These are phyloP conservation scores for Geotrichum bryndzae DNA, from an alignment of 1,139 yeast species.

Conservation along the genomic window DNA sequence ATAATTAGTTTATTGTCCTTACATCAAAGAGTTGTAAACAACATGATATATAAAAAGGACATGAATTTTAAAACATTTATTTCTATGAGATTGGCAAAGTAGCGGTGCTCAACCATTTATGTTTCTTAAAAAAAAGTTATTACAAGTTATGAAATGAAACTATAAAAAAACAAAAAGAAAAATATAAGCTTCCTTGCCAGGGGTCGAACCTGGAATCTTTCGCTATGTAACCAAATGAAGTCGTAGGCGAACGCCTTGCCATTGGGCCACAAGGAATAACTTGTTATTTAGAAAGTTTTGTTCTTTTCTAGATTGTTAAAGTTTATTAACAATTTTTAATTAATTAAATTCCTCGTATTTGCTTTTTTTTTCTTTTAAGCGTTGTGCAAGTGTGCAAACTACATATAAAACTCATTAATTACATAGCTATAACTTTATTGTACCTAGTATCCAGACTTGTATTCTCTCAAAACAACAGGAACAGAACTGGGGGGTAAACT, in stretches of 20 bases:
- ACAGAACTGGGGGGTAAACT: constrained; percentile 95
- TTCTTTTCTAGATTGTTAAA: no score
- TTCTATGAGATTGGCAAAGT: no score
- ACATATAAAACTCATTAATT: background rate
- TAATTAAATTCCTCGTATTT: no score
- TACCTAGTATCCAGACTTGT: constrained; percentile 48
- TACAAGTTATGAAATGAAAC: background rate
- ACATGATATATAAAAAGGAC: no score
- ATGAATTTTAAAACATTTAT: no score
- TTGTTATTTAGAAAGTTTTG: background rate
- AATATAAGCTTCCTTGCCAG: constrained; percentile 32
- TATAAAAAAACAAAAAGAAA: background rate
- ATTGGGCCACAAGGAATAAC: constrained; percentile 29
- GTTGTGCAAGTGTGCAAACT: background rate
- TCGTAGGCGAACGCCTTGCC: constrained; percentile 32
- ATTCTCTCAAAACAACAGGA: constrained; percentile 91
- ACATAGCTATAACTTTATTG: background rate
- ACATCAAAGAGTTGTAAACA: no score
- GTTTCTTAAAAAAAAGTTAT: no score
- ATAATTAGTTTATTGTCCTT: no score
- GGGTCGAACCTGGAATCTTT: constrained; percentile 37
- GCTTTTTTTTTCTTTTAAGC: no score
- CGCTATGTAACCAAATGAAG: constrained; percentile 23
- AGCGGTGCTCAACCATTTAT: no score
- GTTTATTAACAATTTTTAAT: no score